These are phyloP conservation scores for Edaphochlamys debaryana DNA, from an alignment of 139 green algal genomes.

Conservation along the genomic window DNA sequence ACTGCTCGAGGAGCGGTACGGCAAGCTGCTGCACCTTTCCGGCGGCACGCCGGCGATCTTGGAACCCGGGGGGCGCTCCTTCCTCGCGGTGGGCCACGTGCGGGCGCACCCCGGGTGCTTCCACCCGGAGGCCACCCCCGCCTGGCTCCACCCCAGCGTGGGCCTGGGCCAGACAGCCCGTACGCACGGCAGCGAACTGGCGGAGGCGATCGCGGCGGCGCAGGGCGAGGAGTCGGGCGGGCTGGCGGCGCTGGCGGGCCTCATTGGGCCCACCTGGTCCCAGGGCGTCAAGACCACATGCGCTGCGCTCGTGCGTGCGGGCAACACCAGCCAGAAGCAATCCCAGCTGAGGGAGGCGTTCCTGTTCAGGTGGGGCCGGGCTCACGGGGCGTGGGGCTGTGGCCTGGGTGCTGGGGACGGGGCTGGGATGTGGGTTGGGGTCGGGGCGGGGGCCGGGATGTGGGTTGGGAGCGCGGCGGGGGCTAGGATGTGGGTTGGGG, in stretches of 20 bases:
- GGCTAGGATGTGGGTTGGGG: no score
- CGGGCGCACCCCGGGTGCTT: slow-evolving; percentile 34
- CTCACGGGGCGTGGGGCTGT: no score
- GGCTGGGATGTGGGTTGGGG: no score
- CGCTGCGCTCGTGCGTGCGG: not conserved
- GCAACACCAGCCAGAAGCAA: not conserved
- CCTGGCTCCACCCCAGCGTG: not conserved
- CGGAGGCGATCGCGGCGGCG: not conserved
- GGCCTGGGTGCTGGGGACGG: no score
- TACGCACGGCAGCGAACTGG: no score
- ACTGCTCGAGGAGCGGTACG: not conserved
- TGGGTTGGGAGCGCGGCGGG: no score
- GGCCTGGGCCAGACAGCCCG: no score
- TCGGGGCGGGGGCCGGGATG: no score
- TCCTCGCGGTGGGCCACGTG: slow-evolving; percentile 14
- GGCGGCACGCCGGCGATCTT: slow-evolving; percentile 11
- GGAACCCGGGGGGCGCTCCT: not conserved
- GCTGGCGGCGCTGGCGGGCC: no score
- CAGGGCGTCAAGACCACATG: no score
- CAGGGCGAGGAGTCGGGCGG: no score
- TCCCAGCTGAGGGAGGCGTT: not conserved
- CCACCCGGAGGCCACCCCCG: slow-evolving; percentile 7
- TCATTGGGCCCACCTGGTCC: no score
- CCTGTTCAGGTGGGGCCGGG: not conserved
- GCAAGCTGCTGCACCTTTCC: slow-evolving; percentile 10